Evolutionary conservation across 2,329 filamentous ascomycete genomes (phyloP), one percentile per base, ranked within the genome.

Genomic region (Mariannaea elegans): DNA sequence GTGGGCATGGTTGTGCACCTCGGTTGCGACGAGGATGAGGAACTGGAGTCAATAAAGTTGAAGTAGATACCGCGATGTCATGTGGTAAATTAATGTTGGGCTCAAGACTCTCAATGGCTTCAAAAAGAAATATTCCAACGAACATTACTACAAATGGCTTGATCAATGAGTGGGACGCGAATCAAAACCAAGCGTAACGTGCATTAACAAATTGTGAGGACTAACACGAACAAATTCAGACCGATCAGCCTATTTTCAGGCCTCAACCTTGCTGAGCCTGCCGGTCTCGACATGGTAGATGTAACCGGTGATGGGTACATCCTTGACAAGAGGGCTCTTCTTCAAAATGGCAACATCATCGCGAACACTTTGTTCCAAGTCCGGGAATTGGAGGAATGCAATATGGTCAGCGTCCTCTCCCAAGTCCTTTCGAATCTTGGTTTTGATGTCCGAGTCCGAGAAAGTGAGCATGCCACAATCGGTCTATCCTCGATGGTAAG

Each of bases 231-330:
- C n/a, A n/a, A n/a, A n/a, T n/a, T n/a, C n/a, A n/a, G n/a, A n/a
- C n/a, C n/a, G n/a, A n/a, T n/a, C n/a, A n/a, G n/a, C n/a, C n/a
- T n/a, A 12, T 31, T 19, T 32, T 49, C 36, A 49, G 8, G 36
- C 36, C 18, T 50, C 38, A 6, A 76, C 71, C 54, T 69, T 70
- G 8, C 70, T 63, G 36, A 77, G 71, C 76, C 81, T 88, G 1
- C 91, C 91, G 1, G 85, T 91, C 78, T 91, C 86, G 39, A 94
- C 89, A 67, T 93, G 87, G 75, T 93, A 94, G 4, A 94, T 76
- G 85, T 90, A 94, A 0, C 91, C 91, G 7, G 84, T 90, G 46
- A 94, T 80, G 0, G 77, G 76, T 3, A 91, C 82, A n/a, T 87
- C 80, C 23, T 88, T 79, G 7, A 94, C 81, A 13, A 90, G 78